phyloP scores from a whole-genome alignment of 495 filamentous ascomycete species.

The Platismatia glauca region DNA sequence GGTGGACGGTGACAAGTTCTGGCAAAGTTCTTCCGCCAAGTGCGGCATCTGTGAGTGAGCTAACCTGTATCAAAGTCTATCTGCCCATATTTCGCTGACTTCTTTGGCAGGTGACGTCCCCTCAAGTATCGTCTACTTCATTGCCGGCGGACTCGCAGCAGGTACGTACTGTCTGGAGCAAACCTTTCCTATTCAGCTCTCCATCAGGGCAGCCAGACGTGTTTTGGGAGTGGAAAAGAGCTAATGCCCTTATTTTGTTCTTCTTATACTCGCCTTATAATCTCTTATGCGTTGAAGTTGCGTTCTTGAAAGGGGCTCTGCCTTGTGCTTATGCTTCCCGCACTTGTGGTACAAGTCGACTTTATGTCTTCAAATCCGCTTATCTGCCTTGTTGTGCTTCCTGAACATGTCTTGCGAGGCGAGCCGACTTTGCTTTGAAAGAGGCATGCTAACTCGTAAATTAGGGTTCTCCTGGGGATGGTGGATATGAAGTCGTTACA shows the following conservation, averaged over 20 bases:
- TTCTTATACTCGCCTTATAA: not conserved
- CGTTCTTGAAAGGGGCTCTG: not conserved
- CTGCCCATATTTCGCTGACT: conserved; percentile 29
- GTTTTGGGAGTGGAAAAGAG: not conserved
- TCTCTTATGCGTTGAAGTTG: not conserved
- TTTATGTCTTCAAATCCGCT: not conserved
- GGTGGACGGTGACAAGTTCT: conserved; percentile 64
- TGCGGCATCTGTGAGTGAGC: conserved; percentile 44
- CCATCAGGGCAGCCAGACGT: not conserved
- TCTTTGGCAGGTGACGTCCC: conserved; percentile 39
- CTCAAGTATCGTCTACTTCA: conserved; percentile 36
- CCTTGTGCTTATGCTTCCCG: not conserved
- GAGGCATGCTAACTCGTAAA: not conserved
- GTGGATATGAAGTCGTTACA: conserved; percentile 37
- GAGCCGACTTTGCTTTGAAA: not conserved
- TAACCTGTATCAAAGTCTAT: conserved; percentile 24
- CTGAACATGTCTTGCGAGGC: not conserved
- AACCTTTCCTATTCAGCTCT: not conserved
- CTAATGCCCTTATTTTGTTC: not conserved
- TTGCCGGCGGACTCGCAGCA: conserved; percentile 37
- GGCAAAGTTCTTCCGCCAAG: conserved; percentile 48
- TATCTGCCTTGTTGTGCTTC: not conserved
- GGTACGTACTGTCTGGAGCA: conserved; percentile 24
- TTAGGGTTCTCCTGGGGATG: conserved; percentile 32
- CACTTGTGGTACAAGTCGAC: not conserved